Evolutionary conservation across 768 basidiomycete species (phyloP).

Genomic region (Serendipita indica): DNA sequence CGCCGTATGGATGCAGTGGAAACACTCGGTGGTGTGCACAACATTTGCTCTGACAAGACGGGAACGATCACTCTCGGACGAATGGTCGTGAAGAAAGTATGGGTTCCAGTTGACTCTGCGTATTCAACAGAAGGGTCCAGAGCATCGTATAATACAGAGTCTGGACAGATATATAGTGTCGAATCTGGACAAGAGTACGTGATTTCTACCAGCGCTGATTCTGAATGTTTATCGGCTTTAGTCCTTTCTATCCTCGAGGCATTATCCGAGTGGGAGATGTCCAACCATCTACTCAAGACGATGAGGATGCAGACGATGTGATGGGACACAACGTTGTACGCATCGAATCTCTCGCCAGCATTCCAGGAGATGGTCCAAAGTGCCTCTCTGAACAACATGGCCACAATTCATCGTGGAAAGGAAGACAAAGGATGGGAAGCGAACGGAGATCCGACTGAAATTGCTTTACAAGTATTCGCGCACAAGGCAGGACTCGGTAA

Average conservation of each 20-base stretch:
- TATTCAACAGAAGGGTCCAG: not conserved
- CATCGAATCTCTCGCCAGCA: slow-evolving; percentile 5
- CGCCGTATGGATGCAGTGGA: slow-evolving; percentile 50
- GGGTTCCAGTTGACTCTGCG: slow-evolving; percentile 14
- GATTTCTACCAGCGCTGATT: not conserved
- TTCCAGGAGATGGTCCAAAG: slow-evolving; percentile 1
- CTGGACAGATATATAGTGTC: not conserved
- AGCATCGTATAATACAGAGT: not conserved
- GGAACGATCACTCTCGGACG: slow-evolving; percentile 28
- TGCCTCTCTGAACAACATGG: slow-evolving; percentile 9
- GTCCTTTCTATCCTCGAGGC: slow-evolving; percentile 5
- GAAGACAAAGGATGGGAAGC: slow-evolving; percentile 29
- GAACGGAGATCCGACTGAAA: slow-evolving; percentile 41
- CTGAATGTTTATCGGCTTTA: not conserved
- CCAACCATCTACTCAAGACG: not conserved
- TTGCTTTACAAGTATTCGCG: slow-evolving; percentile 41
- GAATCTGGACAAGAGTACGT: not conserved
- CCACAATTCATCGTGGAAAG: slow-evolving; percentile 21
- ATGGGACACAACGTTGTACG: not conserved
- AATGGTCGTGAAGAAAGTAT: slow-evolving; percentile 25
- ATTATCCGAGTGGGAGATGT: not conserved
- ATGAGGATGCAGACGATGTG: not conserved
- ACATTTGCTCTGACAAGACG: slow-evolving; percentile 50
- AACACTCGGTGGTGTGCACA: slow-evolving; percentile 35
- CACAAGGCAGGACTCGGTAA: slow-evolving; percentile 32